Base-by-base conservation (phyloP, 495 filamentous ascomycete species). In the Podospora pseudocomata region DNA sequence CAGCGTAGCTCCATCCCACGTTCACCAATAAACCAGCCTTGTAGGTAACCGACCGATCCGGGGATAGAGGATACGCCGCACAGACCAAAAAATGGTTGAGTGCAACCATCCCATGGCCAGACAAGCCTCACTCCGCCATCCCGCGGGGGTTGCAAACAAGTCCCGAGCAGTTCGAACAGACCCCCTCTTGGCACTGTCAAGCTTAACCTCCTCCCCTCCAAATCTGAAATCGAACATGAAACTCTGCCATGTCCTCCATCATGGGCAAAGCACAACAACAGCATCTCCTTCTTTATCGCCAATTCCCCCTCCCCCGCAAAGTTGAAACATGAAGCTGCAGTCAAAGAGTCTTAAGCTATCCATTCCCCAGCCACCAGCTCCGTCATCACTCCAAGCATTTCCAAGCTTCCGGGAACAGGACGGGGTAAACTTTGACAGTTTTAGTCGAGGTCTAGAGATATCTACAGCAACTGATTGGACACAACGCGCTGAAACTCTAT, bases 151-250 rank as follows among this genome's bases (percentile, higher is more conserved):
- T 49, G 39, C 7, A 49, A 49, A 3, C 39, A 49, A 49, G 5
- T 32, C 30, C 30, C 30, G 7, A 32, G 3, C 30, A 32, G 30
- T 32, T 32, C 30, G 30, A 32, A 32, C 30, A 32, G 30, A 32
- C 30, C 30, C 30, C 30, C 30, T 7, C 30, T 23, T 23, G 20
- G 20, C 20, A 23, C 20, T 23, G 20, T 23, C 20, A 23, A 23
- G 20, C 20, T 23, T 23, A 23, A 23, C 30, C 30, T 32, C 7
- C 1, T 7, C 30, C 30, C 30, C 30, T 20, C 56, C 56, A 0
- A 19, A 58, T 27, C 56, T 27, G 56, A 61, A 61, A 61, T 28
- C 26, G 30, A 61, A 61, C 26, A 61, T 49, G 39, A 61, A 28
- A 26, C 59, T 61, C 32, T 23, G 27, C 59, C 27, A 27, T 32